Evolutionary conservation across 2,329 filamentous ascomycete species (phyloP), one percentile per base, ranked within the genome.

Genomic region (Coleophoma eucalyptorum): DNA sequence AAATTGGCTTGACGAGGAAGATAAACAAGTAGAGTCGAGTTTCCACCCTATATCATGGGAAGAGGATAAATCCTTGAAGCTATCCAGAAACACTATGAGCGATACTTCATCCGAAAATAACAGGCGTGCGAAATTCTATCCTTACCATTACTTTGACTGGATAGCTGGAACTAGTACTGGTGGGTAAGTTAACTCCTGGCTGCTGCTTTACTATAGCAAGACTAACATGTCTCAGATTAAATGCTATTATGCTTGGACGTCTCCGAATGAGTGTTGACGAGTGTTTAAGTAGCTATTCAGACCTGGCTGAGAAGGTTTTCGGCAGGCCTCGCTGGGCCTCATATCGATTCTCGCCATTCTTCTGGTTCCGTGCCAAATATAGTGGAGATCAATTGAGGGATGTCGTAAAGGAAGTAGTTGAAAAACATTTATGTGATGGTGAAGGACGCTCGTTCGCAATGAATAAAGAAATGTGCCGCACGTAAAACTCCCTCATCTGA

Each of bases 231-330:
- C 8, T 37, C 32, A n/a, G 46, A 4, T 40, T 51, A 4, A 51
- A 43, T 44, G 50, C 50, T 19, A 49, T 51, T 19, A 51, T 51
- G 50, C 16, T 51, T n/a, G 40, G 46, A 15, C 37, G 46, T 20
- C 38, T 51, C 19, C 32, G 50, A 40, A 51, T 49, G 50, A 40
- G n/a, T 16, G 34, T 33, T 15, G 50, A 51, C 16, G 50, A 51
- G 12, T 51, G 50, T 21, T 32, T 51, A 18, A 41, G 31, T 34
- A 45, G 35, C 32, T 51, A 49, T 43, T 35, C 48, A 7, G 26
- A 40, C 3, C 16, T 51, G 12, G 50, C 37, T 15, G 19, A 18
- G 3, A 26, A 33, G 33, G 31, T 49, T 19, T 51, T 51, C 34
- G 46, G 38, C 18, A 26, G 40, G 32, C 11, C 33, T 35, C 33